Conservation (phyloP, 2,329 filamentous ascomycete genomes). For the Botrytis galanthina region DNA sequence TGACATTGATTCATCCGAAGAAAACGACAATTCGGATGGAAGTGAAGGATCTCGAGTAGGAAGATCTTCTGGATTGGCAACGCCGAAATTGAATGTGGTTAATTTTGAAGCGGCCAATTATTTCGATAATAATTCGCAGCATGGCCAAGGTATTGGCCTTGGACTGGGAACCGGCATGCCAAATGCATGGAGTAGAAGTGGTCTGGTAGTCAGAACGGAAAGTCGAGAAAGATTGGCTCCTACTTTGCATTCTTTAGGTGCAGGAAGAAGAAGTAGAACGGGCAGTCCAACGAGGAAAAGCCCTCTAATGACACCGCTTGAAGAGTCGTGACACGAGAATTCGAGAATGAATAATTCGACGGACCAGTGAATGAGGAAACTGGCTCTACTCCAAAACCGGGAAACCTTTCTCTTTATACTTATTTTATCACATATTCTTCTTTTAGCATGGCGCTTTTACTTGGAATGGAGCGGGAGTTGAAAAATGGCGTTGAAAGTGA, state of each 20-base stretch:
- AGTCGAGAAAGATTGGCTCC: slow-evolving; percentile 74
- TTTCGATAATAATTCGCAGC: slow-evolving; percentile 30
- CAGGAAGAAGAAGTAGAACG: slow-evolving; percentile 49
- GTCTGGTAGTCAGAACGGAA: slow-evolving; percentile 78
- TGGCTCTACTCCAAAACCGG: background rate
- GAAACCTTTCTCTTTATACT: background rate
- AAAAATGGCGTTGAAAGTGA: background rate
- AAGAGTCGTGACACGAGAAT: slow-evolving; percentile 38
- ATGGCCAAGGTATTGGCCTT: slow-evolving; percentile 32
- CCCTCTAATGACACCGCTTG: slow-evolving; percentile 51
- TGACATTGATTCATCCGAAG: slow-evolving; percentile 57
- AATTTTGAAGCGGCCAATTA: slow-evolving; percentile 46
- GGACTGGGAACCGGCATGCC: slow-evolving; percentile 26
- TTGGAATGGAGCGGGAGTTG: slow-evolving; percentile 7
- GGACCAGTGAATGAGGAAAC: background rate
- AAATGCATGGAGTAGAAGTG: slow-evolving; percentile 60
- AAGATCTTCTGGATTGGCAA: slow-evolving; percentile 64
- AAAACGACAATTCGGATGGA: slow-evolving; percentile 63
- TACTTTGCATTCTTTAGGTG: slow-evolving; percentile 52
- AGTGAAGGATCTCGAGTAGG: slow-evolving; percentile 56
- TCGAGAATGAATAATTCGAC: background rate
- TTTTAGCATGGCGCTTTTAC: slow-evolving; percentile 18
- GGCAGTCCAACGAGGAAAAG: slow-evolving; percentile 55
- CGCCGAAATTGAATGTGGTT: slow-evolving; percentile 58
- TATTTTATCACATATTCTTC: background rate